These are phyloP conservation scores for Fusarium nurragi DNA, from an alignment of 2,329 filamentous ascomycete genomes.

Conservation along the genomic window DNA sequence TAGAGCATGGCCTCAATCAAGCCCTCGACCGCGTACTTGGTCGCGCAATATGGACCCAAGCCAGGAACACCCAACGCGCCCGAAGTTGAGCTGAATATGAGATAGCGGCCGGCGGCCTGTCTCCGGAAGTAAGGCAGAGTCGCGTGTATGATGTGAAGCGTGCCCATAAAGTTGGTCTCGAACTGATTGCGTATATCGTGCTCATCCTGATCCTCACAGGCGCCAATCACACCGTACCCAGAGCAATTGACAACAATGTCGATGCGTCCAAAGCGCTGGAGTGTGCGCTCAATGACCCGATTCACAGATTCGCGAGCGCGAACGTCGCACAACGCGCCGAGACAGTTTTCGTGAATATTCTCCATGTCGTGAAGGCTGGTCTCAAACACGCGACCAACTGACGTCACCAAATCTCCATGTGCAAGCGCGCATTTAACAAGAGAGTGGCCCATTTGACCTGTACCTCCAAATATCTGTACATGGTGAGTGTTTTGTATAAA, in stretches of 20 bases:
- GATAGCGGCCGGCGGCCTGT: slow-evolving; percentile 79
- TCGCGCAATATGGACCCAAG: slow-evolving; percentile 92
- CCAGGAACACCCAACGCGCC: slow-evolving; percentile 95
- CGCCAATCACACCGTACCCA: slow-evolving; percentile 93
- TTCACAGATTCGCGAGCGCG: slow-evolving; percentile 81
- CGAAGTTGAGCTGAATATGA: slow-evolving; percentile 93
- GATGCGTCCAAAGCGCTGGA: slow-evolving; percentile 80
- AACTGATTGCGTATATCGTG: slow-evolving; percentile 95
- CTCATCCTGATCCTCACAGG: slow-evolving; percentile 96
- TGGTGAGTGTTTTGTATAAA: slow-evolving; percentile 7
- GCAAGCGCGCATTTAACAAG: slow-evolving; percentile 83
- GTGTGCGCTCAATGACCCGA: slow-evolving; percentile 73
- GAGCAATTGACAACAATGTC: slow-evolving; percentile 95
- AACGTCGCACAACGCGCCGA: slow-evolving; percentile 90
- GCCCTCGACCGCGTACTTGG: slow-evolving; percentile 96
- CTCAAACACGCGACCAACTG: slow-evolving; percentile 85
- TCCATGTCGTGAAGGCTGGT: slow-evolving; percentile 77
- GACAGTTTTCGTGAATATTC: slow-evolving; percentile 74
- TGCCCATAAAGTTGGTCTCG: slow-evolving; percentile 97
- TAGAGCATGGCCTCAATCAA: slow-evolving; percentile 97
- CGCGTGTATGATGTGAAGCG: slow-evolving; percentile 89
- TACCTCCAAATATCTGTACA: slow-evolving; percentile 85
- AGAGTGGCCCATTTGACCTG: slow-evolving; percentile 95
- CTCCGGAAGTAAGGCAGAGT: slow-evolving; percentile 88
- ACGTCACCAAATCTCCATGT: slow-evolving; percentile 84